Percentiles rank a stretch among this genome's conserved stretches.
phyloP scores from a whole-genome alignment of 2,329 filamentous ascomycete species.

The Alternaria ethzedia region DNA sequence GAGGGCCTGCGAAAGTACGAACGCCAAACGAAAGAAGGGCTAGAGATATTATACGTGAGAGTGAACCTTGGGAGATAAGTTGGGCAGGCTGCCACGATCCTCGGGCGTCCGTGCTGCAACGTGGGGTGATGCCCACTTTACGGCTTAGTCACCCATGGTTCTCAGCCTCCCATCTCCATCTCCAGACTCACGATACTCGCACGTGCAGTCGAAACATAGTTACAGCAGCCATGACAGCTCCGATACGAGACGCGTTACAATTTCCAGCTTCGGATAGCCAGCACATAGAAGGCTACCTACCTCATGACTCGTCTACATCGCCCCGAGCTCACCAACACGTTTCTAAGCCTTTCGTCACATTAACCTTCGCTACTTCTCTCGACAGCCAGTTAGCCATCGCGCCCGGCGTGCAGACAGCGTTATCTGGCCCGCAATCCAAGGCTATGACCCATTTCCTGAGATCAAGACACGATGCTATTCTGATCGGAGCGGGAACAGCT shows the following conservation, averaged over 20 bases:
- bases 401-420: conserved; percentile 78
- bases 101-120: conserved; percentile 19
- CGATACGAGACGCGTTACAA: conserved; percentile 31
- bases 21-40: conserved; percentile 18
- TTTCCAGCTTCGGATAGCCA: conserved; percentile 54
- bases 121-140: conserved; percentile 20
- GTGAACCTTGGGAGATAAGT: conserved; percentile 3
- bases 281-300: conserved; percentile 61
- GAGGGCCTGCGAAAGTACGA: conserved; percentile 12
- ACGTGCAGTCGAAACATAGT: neutral
- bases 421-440: conserved; percentile 85
- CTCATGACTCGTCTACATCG: conserved; percentile 23
- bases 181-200: neutral
- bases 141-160: conserved; percentile 15
- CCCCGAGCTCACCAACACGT: neutral
- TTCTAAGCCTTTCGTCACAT: conserved; percentile 57
- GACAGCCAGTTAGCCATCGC: conserved; percentile 79
- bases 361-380: conserved; percentile 91
- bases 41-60: conserved; percentile 11
- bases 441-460: conserved; percentile 93
- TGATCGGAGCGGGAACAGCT: conserved; percentile 84
- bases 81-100: conserved; percentile 21
- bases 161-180: neutral
- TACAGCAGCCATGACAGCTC: conserved; percentile 6
- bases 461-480: conserved; percentile 80